phyloP scores from a whole-genome alignment of 2,329 filamentous ascomycete species.

The Diplodia sapinea region DNA sequence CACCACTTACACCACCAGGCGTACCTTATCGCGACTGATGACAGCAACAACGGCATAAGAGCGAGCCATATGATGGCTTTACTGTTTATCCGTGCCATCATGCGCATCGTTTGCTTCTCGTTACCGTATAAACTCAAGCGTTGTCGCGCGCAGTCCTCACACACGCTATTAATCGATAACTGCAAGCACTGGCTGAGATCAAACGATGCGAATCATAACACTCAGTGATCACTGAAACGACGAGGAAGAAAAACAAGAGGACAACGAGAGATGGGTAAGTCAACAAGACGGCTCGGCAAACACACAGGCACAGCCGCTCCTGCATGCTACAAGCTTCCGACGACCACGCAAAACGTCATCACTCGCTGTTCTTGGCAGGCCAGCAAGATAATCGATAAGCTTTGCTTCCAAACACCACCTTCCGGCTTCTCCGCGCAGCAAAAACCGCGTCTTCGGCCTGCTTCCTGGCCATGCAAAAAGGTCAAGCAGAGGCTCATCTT shows the following conservation, averaged over 20 bases:
- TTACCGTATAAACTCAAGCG: no score
- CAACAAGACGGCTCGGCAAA: neutral
- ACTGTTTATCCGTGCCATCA: neutral
- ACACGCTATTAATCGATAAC: no score
- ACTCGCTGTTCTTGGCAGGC: neutral
- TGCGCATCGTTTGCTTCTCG: neutral
- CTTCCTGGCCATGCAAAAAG: no score
- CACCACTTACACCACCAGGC: slow-evolving; percentile 13
- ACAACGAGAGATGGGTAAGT: neutral
- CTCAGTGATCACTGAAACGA: neutral
- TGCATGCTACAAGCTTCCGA: neutral
- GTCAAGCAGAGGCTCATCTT: no score
- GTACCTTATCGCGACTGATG: slow-evolving; percentile 8
- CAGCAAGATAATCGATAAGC: slow-evolving; percentile 8
- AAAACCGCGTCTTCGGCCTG: no score
- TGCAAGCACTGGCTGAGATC: neutral
- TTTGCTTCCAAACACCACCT: no score
- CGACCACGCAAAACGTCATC: slow-evolving; percentile 2
- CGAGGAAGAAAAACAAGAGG: no score
- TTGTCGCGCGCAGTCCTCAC: no score
- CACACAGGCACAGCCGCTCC: neutral
- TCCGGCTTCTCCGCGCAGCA: no score
- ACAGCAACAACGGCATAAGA: slow-evolving; percentile 10
- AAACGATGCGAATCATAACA: neutral
- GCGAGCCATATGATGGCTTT: neutral